Conservation (phyloP, 148 eudicot genomes). For the Diospyros lotus region DNA sequence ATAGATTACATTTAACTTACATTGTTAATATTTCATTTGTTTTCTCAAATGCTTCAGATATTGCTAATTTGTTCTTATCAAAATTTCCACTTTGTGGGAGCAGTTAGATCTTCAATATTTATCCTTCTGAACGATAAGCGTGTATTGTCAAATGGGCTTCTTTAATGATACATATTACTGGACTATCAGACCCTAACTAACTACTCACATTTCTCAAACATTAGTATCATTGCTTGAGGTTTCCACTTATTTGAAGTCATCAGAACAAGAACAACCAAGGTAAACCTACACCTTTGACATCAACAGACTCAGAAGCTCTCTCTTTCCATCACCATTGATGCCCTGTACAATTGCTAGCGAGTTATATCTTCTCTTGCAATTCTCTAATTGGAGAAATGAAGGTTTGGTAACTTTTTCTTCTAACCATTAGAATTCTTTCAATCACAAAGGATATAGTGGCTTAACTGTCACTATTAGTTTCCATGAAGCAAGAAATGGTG, state of each 20-base stretch:
- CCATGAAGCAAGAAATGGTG: not conserved
- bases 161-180: too few species aligned
- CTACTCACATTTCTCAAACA: too few species aligned
- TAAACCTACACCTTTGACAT: too few species aligned
- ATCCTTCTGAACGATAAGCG: not conserved
- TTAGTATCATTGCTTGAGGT: too few species aligned
- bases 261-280: too few species aligned
- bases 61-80: not conserved
- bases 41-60: not conserved
- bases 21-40: not conserved
- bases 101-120: not conserved
- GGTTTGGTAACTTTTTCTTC: not conserved
- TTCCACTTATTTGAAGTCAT: too few species aligned
- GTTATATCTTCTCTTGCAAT: not conserved
- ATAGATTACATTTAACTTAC: not conserved
- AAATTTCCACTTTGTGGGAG: not conserved
- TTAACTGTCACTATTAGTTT: slow-evolving; percentile 10
- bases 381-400: not conserved
- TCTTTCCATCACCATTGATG: too few species aligned
- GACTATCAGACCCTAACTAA: too few species aligned
- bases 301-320: too few species aligned
- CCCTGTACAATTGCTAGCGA: not conserved
- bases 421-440: not conserved
- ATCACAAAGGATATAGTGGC: not conserved
- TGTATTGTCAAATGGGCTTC: not conserved